These are phyloP conservation scores for Petasospora fabianii DNA, from an alignment of 1,139 yeast species.

Conservation along the genomic window DNA sequence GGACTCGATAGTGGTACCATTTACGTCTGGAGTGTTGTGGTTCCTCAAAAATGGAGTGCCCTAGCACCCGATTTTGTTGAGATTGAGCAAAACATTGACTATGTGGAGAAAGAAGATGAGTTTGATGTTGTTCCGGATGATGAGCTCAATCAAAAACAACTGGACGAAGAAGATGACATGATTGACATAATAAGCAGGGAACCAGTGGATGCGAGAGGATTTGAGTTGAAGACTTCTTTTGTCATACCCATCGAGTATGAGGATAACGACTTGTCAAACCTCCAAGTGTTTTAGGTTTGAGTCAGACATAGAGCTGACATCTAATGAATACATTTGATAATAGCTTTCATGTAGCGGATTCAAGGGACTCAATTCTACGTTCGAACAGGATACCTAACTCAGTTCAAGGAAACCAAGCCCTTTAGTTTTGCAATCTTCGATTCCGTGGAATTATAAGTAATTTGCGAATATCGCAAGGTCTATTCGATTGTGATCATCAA, in stretches of 20 bases:
- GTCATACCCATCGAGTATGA: slow-evolving; percentile 20
- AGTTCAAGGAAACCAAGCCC: too few species aligned
- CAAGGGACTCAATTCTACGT: too few species aligned
- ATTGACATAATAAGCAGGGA: slow-evolving; percentile 71
- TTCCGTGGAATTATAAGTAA: too few species aligned
- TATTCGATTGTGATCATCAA: too few species aligned
- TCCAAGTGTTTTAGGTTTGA: too few species aligned
- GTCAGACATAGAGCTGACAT: too few species aligned
- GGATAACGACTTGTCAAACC: too few species aligned
- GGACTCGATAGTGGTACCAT: slow-evolving; percentile 85
- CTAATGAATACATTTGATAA: too few species aligned
- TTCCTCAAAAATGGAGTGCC: slow-evolving; percentile 96
- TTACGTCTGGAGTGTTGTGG: slow-evolving; percentile 77
- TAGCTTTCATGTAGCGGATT: too few species aligned
- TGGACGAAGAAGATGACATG: slow-evolving; percentile 61
- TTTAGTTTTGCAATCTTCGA: too few species aligned
- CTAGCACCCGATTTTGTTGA: slow-evolving; percentile 96
- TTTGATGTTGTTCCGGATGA: slow-evolving; percentile 75
- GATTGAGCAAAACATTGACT: slow-evolving; percentile 86
- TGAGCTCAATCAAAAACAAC: slow-evolving; percentile 55
- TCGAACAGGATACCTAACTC: too few species aligned
- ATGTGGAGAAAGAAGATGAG: slow-evolving; percentile 87
- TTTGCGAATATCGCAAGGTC: too few species aligned
- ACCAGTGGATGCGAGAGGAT: slow-evolving; percentile 62
- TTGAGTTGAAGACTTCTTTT: slow-evolving; percentile 22